These are phyloP conservation scores for Diplodia sapinea DNA, from an alignment of 2,329 filamentous ascomycete species.

Conservation along the genomic window DNA sequence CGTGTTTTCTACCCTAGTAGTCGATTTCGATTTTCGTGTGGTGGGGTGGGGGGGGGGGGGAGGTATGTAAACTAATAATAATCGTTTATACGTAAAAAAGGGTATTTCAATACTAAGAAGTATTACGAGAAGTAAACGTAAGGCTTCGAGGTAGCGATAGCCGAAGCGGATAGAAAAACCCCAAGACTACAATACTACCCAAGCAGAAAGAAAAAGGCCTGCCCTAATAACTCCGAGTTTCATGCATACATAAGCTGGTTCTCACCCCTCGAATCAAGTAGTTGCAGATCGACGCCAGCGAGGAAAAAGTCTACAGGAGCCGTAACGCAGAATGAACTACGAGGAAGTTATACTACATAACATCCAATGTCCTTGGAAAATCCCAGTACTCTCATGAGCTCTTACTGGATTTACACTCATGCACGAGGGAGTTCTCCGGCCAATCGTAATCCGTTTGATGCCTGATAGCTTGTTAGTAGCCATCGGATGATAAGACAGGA, in stretches of 20 bases:
- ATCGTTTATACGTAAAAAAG: not conserved
- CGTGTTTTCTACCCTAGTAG: too few species aligned
- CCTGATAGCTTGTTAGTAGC: conserved; percentile 42
- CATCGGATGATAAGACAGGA: not conserved
- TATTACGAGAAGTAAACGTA: not conserved
- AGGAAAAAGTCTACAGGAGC: not conserved
- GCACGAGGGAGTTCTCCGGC: conserved; percentile 67
- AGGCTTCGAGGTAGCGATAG: not conserved
- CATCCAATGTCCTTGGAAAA: not conserved
- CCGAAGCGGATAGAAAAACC: not conserved
- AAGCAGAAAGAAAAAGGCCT: not conserved
- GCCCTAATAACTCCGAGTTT: conserved; percentile 2
- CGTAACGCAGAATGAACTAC: not conserved
- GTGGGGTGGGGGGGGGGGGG: too few species aligned
- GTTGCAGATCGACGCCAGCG: not conserved
- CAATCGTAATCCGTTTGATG: conserved; percentile 60
- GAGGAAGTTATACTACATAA: not conserved
- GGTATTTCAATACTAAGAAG: conserved; percentile 2
- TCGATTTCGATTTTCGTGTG: too few species aligned
- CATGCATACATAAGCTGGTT: conserved; percentile 10
- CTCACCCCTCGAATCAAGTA: not conserved
- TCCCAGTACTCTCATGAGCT: not conserved
- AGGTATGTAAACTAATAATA: not conserved
- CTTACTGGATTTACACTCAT: conserved; percentile 1
- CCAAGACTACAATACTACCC: not conserved